phyloP scores from a whole-genome alignment of 2,329 filamentous ascomycete genomes.

The Cercospora sp. region DNA sequence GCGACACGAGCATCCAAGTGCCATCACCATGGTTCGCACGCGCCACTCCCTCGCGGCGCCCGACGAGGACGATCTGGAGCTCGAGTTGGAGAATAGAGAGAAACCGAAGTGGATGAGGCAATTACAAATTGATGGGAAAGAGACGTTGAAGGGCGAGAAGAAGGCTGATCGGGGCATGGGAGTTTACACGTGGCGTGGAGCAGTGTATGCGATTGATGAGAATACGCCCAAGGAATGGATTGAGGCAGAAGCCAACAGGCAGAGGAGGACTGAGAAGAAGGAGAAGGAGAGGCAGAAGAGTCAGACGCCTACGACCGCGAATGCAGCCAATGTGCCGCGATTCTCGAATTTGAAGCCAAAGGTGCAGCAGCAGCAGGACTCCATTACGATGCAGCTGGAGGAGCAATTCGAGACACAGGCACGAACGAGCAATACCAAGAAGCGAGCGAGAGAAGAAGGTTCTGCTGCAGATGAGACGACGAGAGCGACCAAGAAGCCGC shows the following conservation, averaged over 20 bases:
- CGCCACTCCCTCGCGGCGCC: conserved; percentile 7
- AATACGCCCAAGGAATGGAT: conserved; percentile 29
- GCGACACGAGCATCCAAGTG: not conserved
- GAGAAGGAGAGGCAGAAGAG: conserved; percentile 4
- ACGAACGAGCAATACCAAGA: not conserved
- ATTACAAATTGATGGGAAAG: conserved; percentile 21
- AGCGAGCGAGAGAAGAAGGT: not conserved
- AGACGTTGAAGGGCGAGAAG: conserved; percentile 19
- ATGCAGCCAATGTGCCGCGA: not conserved
- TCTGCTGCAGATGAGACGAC: not conserved
- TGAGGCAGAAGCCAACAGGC: conserved; percentile 15
- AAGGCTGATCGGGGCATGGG: not conserved
- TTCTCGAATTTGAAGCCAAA: conserved; percentile 1
- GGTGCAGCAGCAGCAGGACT: not conserved
- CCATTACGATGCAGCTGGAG: not conserved
- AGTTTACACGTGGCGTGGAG: conserved; percentile 25
- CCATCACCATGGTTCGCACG: conserved; percentile 15
- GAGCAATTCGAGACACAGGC: not conserved
- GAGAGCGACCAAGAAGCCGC: conserved; percentile 7
- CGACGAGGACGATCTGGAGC: not conserved
- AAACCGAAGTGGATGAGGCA: conserved; percentile 15
- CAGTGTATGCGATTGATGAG: conserved; percentile 22
- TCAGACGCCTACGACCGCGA: not conserved
- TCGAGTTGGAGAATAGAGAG: conserved; percentile 5
- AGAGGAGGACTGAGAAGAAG: conserved; percentile 10